Evolutionary conservation across 495 filamentous ascomycete species (phyloP), one percentile per base, ranked within the genome.

Genomic region (Parathielavia hyrcaniae): DNA sequence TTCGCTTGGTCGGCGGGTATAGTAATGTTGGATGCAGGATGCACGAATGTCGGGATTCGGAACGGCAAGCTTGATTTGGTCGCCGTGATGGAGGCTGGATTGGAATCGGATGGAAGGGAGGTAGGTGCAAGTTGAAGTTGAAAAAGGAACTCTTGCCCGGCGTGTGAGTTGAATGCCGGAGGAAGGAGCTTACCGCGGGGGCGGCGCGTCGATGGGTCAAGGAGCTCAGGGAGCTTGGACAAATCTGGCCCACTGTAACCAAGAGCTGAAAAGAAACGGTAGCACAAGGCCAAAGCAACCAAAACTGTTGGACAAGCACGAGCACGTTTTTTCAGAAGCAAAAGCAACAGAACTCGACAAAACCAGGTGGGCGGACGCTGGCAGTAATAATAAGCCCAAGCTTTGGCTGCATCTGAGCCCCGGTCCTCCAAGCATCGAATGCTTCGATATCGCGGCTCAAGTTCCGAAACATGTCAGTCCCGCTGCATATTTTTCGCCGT

Each of bases 371-470:
- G 56, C 55, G 56, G 56, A 38, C n/a, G 48, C 20, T 50, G 38
- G 57, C 26, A 44, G 57, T 57, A 63, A 65, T 57, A 63, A 65
- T 63, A 63, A 60, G 63, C 63, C 54, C 54, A 61, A 46, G 53
- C 61, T 64, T n/a, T 50, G 57, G 58, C 54, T 56, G 46, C 47
- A 44, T 50, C 53, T 43, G 49, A 52, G 49, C 12, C 49, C 39
- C 35, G 17, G 6, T 30, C 49, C 35, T n/a, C n/a, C n/a, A n/a
- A 45, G 35, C 32, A n/a, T n/a, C n/a, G n/a, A 23, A 19, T 39
- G 38, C 53, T 8, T 30, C 16, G 49, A 46, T 23, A 53, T 59
- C 34, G 47, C 49, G 49, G 40, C 43, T 56, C 35, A 30, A 32
- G 38, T 30, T 44, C 44, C 36, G 35, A 34, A 30, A 22, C 51